phyloP scores from a whole-genome alignment of 202 grass and related monocot genomes.

The Elaeis oleifera region DNA sequence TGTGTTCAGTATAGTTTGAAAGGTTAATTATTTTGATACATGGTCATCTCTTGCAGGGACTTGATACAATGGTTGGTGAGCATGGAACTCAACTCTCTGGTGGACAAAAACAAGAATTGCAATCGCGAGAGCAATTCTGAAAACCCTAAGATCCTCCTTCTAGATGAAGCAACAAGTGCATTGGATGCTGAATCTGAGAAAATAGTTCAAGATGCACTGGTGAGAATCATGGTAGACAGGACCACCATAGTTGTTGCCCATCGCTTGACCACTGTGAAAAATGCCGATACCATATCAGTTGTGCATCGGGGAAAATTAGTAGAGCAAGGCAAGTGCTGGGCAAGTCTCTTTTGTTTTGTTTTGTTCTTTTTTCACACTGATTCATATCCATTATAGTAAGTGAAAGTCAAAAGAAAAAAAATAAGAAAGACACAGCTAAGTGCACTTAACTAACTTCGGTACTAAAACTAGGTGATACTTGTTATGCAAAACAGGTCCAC shows the following conservation, averaged over 20 bases:
- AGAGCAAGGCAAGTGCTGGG: conserved; percentile 51
- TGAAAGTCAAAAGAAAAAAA: too few relatives aligned
- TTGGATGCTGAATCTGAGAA: conserved; percentile 68
- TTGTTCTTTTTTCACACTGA: too few relatives aligned
- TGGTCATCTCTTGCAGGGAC: conserved; percentile 36
- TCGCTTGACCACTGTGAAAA: conserved; percentile 56
- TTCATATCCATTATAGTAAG: too few relatives aligned
- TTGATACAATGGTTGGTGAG: conserved; percentile 79
- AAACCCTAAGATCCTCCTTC: conserved; percentile 64
- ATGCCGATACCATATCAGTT: conserved; percentile 73
- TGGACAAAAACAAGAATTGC: conserved; percentile 78
- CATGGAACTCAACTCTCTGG: conserved; percentile 74
- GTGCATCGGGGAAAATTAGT: conserved; percentile 55
- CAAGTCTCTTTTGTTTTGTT: not conserved
- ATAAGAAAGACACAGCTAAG: too few relatives aligned
- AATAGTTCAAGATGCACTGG: conserved; percentile 67
- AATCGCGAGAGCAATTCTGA: conserved; percentile 68
- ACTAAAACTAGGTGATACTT: conserved; percentile 6
- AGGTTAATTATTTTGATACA: not conserved
- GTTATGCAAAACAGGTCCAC: conserved; percentile 36
- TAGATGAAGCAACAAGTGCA: conserved; percentile 72
- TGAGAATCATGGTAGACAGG: conserved; percentile 53
- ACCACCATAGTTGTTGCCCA: conserved; percentile 72
- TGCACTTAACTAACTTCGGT: not conserved
- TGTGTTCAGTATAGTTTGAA: not conserved